phyloP scores from a whole-genome alignment of 2,329 filamentous ascomycete species.

The Pleomassaria siparia region DNA sequence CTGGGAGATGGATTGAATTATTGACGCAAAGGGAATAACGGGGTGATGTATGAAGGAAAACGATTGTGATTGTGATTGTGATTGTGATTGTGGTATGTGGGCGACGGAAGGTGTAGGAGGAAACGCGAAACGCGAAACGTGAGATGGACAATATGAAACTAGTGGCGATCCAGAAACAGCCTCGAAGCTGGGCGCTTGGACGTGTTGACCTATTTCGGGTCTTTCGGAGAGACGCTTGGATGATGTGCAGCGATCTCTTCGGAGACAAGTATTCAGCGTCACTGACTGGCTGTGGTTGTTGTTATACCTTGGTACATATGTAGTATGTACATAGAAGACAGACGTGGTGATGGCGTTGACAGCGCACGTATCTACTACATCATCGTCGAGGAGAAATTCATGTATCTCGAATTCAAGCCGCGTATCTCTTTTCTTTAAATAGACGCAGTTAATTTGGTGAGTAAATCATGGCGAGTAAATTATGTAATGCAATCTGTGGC shows the following conservation, averaged over 20 bases:
- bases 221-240: neutral
- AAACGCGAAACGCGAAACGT: neutral
- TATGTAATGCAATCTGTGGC: no score
- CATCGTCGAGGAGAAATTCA: neutral
- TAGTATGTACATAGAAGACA: no score
- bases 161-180: neutral
- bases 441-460: no score
- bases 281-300: no score
- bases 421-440: no score
- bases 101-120: neutral
- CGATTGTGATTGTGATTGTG: neutral
- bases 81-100: neutral
- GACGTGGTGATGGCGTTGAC: neutral
- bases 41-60: neutral
- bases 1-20: neutral
- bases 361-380: neutral
- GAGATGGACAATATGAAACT: neutral
- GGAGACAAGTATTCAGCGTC: no score
- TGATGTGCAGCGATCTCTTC: neutral
- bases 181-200: constrained; percentile 1
- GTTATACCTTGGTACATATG: no score
- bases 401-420: no score
- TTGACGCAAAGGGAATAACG: neutral
- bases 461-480: no score
- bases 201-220: neutral